Evolutionary conservation across 202 grass and related monocot species (phyloP).

Genomic region (Bolboschoenoplectus hybrid): DNA sequence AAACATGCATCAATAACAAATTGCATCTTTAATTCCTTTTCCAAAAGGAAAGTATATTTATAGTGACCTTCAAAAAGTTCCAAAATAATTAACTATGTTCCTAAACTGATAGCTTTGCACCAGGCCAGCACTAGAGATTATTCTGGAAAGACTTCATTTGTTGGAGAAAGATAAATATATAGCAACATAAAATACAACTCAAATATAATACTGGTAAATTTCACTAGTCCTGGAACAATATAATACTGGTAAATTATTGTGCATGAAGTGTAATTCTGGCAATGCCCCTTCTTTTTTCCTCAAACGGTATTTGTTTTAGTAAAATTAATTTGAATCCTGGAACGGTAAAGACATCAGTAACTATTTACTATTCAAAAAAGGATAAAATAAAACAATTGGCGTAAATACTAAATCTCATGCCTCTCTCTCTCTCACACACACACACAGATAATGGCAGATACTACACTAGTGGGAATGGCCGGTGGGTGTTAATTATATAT

Average conservation of each 20-base stretch:
- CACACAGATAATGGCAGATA: not conserved
- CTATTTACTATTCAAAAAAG: not conserved
- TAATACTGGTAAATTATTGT: too few species aligned
- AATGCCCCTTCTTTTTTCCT: too few species aligned
- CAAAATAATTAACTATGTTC: not conserved
- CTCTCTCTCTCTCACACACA: not conserved
- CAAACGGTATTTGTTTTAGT: too few species aligned
- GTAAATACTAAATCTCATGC: not conserved
- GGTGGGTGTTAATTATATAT: not conserved
- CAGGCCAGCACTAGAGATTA: too few species aligned
- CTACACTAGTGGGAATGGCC: not conserved
- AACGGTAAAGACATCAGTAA: too few species aligned
- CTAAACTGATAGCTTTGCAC: not conserved
- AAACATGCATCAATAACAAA: conserved; percentile 18
- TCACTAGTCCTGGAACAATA: too few species aligned
- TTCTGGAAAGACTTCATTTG: not conserved
- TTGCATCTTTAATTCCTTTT: not conserved
- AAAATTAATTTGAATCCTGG: too few species aligned
- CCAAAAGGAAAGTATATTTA: not conserved
- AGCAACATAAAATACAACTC: not conserved
- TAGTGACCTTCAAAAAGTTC: not conserved
- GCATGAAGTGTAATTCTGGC: too few species aligned
- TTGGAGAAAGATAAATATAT: not conserved
- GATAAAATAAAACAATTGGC: not conserved
- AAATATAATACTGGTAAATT: not conserved